Conservation (phyloP, 192 early-diverging fungal genomes). For the Rhizophlyctis rosea region DNA sequence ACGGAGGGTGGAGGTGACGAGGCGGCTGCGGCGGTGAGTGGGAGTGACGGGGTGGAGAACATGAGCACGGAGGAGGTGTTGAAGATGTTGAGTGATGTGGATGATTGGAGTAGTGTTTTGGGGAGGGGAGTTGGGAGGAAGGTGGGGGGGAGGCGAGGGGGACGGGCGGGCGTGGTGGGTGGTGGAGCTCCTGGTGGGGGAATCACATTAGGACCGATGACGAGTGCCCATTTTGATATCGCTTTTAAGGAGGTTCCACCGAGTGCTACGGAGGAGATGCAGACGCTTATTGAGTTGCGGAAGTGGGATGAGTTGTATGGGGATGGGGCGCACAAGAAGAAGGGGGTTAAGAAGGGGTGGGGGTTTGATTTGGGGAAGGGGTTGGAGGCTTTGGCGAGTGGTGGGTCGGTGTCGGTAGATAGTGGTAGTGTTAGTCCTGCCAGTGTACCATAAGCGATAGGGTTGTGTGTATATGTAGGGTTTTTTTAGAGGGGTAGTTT, state of each 20-base stretch:
- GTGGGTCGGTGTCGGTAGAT: too few relatives aligned
- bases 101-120: not conserved
- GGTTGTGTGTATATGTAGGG: too few relatives aligned
- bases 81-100: not conserved
- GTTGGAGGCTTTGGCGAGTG: too few relatives aligned
- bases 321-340: conserved; percentile 59
- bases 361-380: conserved; percentile 43
- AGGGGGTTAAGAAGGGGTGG: conserved; percentile 46
- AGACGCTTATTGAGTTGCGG: conserved; percentile 78
- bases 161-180: not conserved
- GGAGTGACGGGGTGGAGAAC: not conserved
- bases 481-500: too few relatives aligned
- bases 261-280: conserved; percentile 86
- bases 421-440: too few relatives aligned
- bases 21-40: not conserved
- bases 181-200: not conserved
- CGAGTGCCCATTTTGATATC: conserved; percentile 72
- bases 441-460: too few relatives aligned
- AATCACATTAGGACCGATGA: conserved; percentile 37
- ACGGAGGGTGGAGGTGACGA: not conserved
- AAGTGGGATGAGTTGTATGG: conserved; percentile 92
- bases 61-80: conserved; percentile 1
- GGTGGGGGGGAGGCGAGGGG: not conserved
- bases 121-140: not conserved
- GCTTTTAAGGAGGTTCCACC: conserved; percentile 82